Evolutionary conservation across 768 basidiomycete species (phyloP).

Genomic region (Pleurotus ostreatus): DNA sequence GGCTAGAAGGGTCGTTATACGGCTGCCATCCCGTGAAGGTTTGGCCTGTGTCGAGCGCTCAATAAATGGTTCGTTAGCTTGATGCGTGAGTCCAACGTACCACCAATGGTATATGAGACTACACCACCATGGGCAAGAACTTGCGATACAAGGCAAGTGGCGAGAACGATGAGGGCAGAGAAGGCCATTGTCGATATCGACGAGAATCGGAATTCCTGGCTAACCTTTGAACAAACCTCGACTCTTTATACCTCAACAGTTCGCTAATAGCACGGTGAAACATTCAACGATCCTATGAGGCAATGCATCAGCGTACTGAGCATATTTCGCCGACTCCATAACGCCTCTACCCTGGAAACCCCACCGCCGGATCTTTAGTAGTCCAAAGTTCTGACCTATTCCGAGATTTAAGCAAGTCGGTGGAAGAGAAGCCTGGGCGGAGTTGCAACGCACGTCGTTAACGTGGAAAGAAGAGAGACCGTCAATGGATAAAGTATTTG

Average conservation of each 20-base stretch:
- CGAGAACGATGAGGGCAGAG: constrained; percentile 21
- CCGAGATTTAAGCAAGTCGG: constrained; percentile 1
- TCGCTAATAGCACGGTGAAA: background rate
- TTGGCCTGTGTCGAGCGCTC: constrained; percentile 13
- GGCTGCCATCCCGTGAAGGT: constrained; percentile 31
- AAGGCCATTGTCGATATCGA: constrained; percentile 3
- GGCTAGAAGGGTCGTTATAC: constrained; percentile 30
- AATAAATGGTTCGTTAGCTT: too few species aligned
- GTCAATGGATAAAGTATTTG: background rate
- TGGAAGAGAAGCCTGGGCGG: too few species aligned
- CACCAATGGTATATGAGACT: constrained; percentile 29
- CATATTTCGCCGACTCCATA: constrained; percentile 4
- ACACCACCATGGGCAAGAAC: constrained; percentile 34
- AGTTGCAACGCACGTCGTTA: background rate
- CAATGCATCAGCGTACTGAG: background rate
- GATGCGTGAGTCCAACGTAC: constrained; percentile 12
- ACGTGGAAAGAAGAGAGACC: background rate
- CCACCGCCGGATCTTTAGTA: background rate
- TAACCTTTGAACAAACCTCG: too few species aligned
- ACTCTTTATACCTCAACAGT: background rate
- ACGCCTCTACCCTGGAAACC: background rate
- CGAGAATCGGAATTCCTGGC: background rate
- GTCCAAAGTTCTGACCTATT: background rate
- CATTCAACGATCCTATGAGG: too few species aligned
- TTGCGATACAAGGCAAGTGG: constrained; percentile 24